A percentile compares a stretch with the other conserved stretches of the same genome.
These are phyloP conservation scores for Asterochloris erici DNA, from an alignment of 139 green algal genomes.

Conservation along the genomic window DNA sequence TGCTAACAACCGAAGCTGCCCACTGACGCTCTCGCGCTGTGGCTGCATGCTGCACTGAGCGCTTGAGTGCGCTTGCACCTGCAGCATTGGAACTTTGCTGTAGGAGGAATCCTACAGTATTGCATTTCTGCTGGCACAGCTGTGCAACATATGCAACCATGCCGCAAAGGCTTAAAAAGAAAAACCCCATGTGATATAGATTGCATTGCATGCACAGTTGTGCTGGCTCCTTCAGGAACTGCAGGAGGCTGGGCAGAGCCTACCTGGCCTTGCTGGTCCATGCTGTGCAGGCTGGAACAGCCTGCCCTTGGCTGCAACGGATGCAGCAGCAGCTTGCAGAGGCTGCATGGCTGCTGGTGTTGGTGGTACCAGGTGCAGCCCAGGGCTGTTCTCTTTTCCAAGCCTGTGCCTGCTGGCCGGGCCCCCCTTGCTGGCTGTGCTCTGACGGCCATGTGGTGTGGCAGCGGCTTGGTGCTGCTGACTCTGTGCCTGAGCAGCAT, in stretches of 20 bases:
- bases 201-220: too few relatives aligned
- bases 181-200: too few relatives aligned
- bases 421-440: too few relatives aligned
- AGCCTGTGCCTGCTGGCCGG: neutral
- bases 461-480: slow-evolving; percentile 4
- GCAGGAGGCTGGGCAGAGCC: too few relatives aligned
- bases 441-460: too few relatives aligned
- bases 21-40: slow-evolving; percentile 6
- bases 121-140: too few relatives aligned
- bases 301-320: slow-evolving; percentile 1
- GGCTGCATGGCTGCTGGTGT: neutral
- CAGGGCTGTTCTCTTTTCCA: neutral
- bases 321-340: slow-evolving; percentile 17
- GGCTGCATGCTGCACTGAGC: slow-evolving; percentile 12
- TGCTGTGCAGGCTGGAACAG: too few relatives aligned
- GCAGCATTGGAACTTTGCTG: neutral
- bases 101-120: too few relatives aligned
- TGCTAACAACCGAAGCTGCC: neutral
- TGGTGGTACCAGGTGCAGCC: slow-evolving; percentile 1
- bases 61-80: slow-evolving; percentile 5
- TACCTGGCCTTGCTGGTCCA: too few relatives aligned
- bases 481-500: neutral
- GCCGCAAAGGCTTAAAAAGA: too few relatives aligned
- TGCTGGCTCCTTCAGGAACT: too few relatives aligned
- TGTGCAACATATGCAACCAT: too few relatives aligned